Percentiles rank a stretch among this genome's conserved stretches.
phyloP scores from a whole-genome alignment of 139 green algal species.

The Picochlorum sp. region DNA sequence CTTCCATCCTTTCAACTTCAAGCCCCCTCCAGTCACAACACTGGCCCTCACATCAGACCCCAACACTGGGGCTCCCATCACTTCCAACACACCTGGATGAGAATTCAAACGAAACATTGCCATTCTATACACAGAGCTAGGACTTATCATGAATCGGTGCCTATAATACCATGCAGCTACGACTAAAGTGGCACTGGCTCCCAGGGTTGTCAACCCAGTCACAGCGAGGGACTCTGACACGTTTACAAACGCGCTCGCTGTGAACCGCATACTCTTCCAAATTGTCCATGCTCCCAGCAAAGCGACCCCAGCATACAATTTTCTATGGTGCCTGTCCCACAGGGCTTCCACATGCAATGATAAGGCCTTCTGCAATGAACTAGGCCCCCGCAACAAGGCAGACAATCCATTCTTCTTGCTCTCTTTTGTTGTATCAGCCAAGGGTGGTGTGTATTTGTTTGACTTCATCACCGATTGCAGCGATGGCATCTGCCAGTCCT shows the following conservation, averaged over 20 bases:
- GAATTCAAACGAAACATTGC: conserved; percentile 60
- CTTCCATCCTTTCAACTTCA: conserved; percentile 39
- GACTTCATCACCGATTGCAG: too few species aligned
- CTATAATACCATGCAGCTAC: background rate
- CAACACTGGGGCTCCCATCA: conserved; percentile 65
- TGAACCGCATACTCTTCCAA: conserved; percentile 38
- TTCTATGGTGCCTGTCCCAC: conserved; percentile 43
- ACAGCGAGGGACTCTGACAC: conserved; percentile 49
- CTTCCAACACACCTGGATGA: conserved; percentile 53
- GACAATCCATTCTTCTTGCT: too few species aligned
- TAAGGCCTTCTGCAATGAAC: conserved; percentile 29
- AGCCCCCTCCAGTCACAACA: conserved; percentile 52
- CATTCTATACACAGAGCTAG: conserved; percentile 44
- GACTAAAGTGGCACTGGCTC: background rate
- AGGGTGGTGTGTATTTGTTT: too few species aligned
- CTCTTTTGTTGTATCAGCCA: too few species aligned
- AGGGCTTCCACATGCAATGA: conserved; percentile 47
- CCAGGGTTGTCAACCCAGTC: conserved; percentile 33
- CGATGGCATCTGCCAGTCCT: too few species aligned
- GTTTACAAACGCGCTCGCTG: conserved; percentile 42
- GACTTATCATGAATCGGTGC: conserved; percentile 36
- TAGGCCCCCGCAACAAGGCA: conserved; percentile 3
- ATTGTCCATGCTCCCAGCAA: conserved; percentile 26
- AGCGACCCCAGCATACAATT: conserved; percentile 20
- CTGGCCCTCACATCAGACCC: conserved; percentile 47